These are phyloP conservation scores for Chlorella sp. DNA, from an alignment of 139 green algal species.

Conservation along the genomic window DNA sequence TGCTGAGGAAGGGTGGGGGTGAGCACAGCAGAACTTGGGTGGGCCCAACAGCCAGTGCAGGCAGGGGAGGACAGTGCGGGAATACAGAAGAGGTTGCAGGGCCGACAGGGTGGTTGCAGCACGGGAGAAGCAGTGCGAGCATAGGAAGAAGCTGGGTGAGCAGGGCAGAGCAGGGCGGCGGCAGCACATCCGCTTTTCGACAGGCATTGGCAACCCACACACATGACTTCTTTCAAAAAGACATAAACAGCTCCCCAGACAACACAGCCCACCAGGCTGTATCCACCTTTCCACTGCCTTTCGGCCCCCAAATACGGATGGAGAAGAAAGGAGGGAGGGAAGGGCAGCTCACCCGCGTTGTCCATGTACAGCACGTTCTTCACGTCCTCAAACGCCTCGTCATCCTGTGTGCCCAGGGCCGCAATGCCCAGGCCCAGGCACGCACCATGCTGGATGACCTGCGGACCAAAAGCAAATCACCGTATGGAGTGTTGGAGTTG, in stretches of 20 bases:
- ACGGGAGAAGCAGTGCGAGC: no score
- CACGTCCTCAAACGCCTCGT: slow-evolving; percentile 94
- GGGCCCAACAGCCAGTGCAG: slow-evolving; percentile 70
- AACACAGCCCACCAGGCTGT: no score
- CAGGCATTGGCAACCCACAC: background rate
- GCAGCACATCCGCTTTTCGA: no score
- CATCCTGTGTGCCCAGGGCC: slow-evolving; percentile 82
- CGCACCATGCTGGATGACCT: slow-evolving; percentile 94
- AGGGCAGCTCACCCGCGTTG: slow-evolving; percentile 67
- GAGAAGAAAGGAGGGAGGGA: background rate
- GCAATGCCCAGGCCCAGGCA: slow-evolving; percentile 96
- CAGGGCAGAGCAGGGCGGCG: no score
- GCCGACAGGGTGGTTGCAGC: no score
- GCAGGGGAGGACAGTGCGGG: background rate
- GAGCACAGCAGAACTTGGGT: background rate
- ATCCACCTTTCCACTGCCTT: no score
- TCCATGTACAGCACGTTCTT: slow-evolving; percentile 95
- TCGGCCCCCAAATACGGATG: background rate
- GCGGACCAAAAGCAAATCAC: background rate
- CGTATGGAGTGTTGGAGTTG: no score
- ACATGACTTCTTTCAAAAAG: no score
- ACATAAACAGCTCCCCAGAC: no score
- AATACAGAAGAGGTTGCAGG: no score
- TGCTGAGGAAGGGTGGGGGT: no score
- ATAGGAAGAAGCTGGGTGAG: no score